phyloP scores from a whole-genome alignment of 2,329 filamentous ascomycete genomes.

The Diaporthe australafricana region DNA sequence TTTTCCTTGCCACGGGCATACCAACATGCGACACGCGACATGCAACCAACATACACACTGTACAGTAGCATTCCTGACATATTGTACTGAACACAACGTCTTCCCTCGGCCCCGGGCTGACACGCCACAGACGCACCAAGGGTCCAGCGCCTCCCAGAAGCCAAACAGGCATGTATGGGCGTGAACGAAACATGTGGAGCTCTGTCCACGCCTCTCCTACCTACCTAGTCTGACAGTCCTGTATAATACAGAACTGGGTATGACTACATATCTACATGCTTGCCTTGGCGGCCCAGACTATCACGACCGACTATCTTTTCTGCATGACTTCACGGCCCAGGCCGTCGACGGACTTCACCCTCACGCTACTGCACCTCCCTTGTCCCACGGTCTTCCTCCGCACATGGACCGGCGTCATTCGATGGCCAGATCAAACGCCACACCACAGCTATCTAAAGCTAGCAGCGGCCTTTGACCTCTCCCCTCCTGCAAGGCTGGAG shows the following conservation, averaged over 20 bases:
- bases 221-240: too few relatives aligned
- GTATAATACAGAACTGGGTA: background rate
- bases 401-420: slow-evolving; percentile 2
- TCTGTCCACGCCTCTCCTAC: background rate
- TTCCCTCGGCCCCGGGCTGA: slow-evolving; percentile 14
- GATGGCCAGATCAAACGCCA: background rate
- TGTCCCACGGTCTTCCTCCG: background rate
- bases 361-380: slow-evolving; percentile 1
- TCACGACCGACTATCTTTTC: background rate
- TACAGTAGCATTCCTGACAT: background rate
- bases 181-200: background rate
- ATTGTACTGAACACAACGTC: background rate
- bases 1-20: too few relatives aligned
- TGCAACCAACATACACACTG: background rate
- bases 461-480: background rate
- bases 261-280: too few relatives aligned
- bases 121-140: slow-evolving; percentile 27
- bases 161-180: background rate
- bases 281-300: background rate
- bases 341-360: background rate
- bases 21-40: too few relatives aligned
- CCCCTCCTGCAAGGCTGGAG: slow-evolving; percentile 27
- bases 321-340: slow-evolving; percentile 22
- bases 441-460: background rate
- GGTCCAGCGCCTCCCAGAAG: slow-evolving; percentile 13